phyloP scores from a whole-genome alignment of 208 protist species.

The Leishmania major region DNA sequence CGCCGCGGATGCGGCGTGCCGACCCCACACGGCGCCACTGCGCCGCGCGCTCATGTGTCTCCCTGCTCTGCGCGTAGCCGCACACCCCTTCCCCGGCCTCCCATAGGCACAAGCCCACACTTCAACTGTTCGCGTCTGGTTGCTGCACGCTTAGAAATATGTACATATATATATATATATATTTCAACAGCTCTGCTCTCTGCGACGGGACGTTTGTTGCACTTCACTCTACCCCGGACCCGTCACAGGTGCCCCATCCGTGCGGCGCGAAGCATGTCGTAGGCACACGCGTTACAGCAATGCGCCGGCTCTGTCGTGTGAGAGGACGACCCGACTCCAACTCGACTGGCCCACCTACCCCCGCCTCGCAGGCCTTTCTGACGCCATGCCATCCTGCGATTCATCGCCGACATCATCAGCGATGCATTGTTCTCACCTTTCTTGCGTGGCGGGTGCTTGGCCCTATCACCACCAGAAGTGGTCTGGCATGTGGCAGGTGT shows the following conservation, averaged over 20 bases:
- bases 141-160: background rate
- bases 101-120: no score
- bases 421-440: no score
- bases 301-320: background rate
- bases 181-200: background rate
- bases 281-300: background rate
- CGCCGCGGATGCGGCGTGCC: background rate
- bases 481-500: background rate
- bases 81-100: background rate
- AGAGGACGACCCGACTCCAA: background rate
- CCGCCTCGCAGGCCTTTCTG: background rate
- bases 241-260: no score
- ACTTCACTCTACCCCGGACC: no score
- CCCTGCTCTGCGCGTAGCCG: background rate
- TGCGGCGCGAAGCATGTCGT: background rate
- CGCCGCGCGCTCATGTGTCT: background rate
- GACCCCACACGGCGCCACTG: background rate
- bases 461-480: background rate
- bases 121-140: background rate
- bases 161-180: background rate
- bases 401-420: background rate
- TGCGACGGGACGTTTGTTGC: background rate
- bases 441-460: no score
- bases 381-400: background rate
- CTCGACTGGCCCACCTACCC: background rate